These are phyloP conservation scores for Backusella tarrabulga DNA, from an alignment of 192 early-diverging fungal species.

Conservation along the genomic window DNA sequence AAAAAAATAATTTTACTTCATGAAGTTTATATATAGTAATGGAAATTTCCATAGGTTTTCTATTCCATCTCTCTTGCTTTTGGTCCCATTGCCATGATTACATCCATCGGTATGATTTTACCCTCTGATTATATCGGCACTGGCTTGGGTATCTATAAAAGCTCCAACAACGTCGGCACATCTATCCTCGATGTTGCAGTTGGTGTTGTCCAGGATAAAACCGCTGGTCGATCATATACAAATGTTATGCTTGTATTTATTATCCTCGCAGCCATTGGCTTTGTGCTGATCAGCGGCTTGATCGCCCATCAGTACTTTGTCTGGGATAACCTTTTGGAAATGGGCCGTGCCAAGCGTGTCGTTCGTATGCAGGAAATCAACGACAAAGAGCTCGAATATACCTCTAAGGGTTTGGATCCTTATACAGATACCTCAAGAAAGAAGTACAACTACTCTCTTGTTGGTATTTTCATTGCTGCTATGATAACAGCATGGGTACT, in stretches of 20 bases:
- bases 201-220: slow-evolving; percentile 57
- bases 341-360: slow-evolving; percentile 14
- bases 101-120: slow-evolving; percentile 56
- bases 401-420: slow-evolving; percentile 28
- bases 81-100: slow-evolving; percentile 58
- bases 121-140: slow-evolving; percentile 58
- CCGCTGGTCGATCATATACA: slow-evolving; percentile 23
- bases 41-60: slow-evolving; percentile 20
- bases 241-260: slow-evolving; percentile 33
- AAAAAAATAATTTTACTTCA: no score
- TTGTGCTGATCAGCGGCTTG: slow-evolving; percentile 19
- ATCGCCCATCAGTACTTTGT: slow-evolving; percentile 6
- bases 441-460: slow-evolving; percentile 17
- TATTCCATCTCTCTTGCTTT: slow-evolving; percentile 60
- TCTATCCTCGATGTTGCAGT: slow-evolving; percentile 65
- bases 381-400: slow-evolving; percentile 22
- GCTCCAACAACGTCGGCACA: slow-evolving; percentile 57
- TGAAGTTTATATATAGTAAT: no score
- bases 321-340: slow-evolving; percentile 22
- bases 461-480: slow-evolving; percentile 14
- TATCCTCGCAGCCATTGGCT: slow-evolving; percentile 23
- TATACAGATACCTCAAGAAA: slow-evolving; percentile 8
- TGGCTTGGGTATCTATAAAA: slow-evolving; percentile 62
- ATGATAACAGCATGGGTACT: slow-evolving; percentile 29
- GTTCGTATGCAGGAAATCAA: slow-evolving; percentile 33